Evolutionary conservation across 345 rosid species (phyloP).

Genomic region (Balakata baccata): DNA sequence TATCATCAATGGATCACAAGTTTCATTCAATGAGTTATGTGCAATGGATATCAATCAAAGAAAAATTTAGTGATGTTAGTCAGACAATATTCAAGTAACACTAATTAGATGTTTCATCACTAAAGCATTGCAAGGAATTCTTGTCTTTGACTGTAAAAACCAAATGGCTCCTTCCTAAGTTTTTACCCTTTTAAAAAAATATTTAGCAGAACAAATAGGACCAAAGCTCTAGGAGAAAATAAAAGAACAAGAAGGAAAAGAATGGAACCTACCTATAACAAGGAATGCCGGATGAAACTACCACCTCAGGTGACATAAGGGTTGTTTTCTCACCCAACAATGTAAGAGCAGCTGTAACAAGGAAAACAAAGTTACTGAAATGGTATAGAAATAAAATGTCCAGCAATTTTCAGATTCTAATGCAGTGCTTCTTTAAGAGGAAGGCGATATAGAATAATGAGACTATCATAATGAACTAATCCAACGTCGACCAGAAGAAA

Average conservation of each 20-base stretch:
- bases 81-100: not conserved
- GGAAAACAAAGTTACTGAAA: conserved; percentile 25
- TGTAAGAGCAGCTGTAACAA: conserved; percentile 68
- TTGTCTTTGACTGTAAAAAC: not conserved
- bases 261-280: conserved; percentile 77
- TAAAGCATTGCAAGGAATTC: not conserved
- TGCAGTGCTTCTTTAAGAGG: conserved; percentile 16
- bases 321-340: conserved; percentile 97
- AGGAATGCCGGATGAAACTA: conserved; percentile 82
- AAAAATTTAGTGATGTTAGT: not conserved
- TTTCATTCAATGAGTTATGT: not conserved
- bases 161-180: not conserved
- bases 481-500: not conserved
- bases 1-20: not conserved
- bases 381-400: conserved; percentile 2
- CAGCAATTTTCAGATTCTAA: conserved; percentile 12
- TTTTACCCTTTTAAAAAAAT: not conserved
- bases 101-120: not conserved
- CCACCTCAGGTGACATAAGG: conserved; percentile 81
- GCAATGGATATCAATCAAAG: not conserved
- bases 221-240: conserved; percentile 1
- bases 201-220: conserved; percentile 2
- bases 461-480: not conserved
- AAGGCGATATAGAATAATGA: not conserved
- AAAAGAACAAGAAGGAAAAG: conserved; percentile 8